Percentiles rank a stretch among this genome's conserved stretches.
Evolutionary conservation across 1,139 yeast species (phyloP).

Genomic region (Schizosaccharomyces versatilis): DNA sequence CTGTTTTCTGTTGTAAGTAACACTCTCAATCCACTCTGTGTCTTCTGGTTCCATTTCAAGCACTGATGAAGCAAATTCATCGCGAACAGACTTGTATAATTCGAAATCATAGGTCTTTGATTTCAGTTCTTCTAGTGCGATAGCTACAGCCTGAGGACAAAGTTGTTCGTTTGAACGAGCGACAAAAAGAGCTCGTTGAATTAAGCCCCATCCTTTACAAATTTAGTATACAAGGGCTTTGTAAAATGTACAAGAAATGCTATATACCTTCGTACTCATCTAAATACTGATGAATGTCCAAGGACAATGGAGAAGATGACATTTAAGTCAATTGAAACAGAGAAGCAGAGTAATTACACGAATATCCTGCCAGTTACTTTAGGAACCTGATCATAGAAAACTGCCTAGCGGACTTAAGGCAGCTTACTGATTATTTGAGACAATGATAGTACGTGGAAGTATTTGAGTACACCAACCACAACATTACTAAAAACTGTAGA

Average conservation of each 20-base stretch:
- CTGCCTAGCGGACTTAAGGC: no score
- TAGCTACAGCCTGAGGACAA: not conserved
- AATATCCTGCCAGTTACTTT: no score
- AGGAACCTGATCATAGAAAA: no score
- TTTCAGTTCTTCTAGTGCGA: not conserved
- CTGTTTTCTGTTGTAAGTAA: not conserved
- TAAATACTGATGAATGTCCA: not conserved
- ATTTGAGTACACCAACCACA: no score
- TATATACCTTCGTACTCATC: not conserved
- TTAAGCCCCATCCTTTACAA: not conserved
- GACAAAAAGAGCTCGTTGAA: not conserved
- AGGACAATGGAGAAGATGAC: no score
- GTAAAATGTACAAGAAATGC: not conserved
- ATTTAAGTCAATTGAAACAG: no score
- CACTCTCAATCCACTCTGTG: not conserved
- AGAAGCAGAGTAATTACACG: no score
- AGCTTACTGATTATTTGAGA: no score
- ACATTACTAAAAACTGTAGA: no score
- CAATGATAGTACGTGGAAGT: no score
- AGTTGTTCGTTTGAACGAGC: not conserved
- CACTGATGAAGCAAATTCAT: not conserved
- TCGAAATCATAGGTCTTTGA: not conserved
- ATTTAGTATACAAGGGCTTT: not conserved
- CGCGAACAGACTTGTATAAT: not conserved
- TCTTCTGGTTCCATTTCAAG: not conserved